Evolutionary conservation across 768 basidiomycete species (phyloP).

Genomic region (Strobilomyces echinocephalus): DNA sequence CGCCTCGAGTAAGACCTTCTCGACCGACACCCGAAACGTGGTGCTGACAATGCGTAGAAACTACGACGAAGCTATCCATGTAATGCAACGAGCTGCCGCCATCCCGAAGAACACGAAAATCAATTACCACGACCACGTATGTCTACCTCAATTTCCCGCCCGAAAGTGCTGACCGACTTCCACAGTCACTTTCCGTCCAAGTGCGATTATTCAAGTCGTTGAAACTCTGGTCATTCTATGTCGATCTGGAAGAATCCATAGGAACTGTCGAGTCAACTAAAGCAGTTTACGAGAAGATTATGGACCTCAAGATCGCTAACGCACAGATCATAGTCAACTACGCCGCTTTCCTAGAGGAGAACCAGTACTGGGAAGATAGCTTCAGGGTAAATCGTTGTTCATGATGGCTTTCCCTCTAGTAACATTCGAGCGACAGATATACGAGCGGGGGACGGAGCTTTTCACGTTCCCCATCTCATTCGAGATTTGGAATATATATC

Average conservation of each 20-base stretch:
- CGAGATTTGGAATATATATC: constrained; percentile 98
- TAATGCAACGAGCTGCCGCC: constrained; percentile 95
- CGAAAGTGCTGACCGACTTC: constrained; percentile 10
- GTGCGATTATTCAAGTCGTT: constrained; percentile 92
- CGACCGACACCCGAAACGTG: not conserved
- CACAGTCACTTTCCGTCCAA: constrained; percentile 78
- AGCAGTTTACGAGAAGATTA: constrained; percentile 90
- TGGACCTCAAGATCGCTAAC: constrained; percentile 95
- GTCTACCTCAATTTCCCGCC: constrained; percentile 10
- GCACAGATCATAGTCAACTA: constrained; percentile 98
- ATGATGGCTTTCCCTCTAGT: not conserved
- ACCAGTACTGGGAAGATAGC: constrained; percentile 96
- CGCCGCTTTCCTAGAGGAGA: constrained; percentile 94
- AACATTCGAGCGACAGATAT: constrained; percentile 51
- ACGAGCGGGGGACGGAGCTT: constrained; percentile 93
- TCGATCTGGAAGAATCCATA: constrained; percentile 96
- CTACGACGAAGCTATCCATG: constrained; percentile 89
- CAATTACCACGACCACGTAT: constrained; percentile 93
- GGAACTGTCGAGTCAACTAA: constrained; percentile 91
- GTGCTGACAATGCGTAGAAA: constrained; percentile 52
- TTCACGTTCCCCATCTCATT: constrained; percentile 98
- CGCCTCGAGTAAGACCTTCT: constrained; percentile 75
- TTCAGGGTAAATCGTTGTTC: constrained; percentile 75
- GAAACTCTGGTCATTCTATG: constrained; percentile 98
- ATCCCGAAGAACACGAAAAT: constrained; percentile 87